Conservation (phyloP, 169 alveolate species). For the Cyclospora cayetanensis region DNA sequence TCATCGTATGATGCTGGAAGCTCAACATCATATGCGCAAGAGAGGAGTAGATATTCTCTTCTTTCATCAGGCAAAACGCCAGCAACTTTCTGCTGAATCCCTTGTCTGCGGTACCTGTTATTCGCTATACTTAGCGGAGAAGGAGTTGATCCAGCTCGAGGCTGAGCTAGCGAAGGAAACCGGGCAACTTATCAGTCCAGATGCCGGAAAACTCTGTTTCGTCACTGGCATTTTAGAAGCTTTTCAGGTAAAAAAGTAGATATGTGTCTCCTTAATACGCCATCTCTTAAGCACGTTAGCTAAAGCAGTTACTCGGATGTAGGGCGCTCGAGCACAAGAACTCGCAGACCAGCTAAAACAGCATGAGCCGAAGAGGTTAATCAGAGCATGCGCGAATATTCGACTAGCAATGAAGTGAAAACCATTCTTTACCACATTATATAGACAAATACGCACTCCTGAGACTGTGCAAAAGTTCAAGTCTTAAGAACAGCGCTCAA, state of each 20-base stretch:
- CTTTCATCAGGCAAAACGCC: constrained; percentile 41
- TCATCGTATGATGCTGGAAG: constrained; percentile 73
- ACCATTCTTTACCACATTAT: no score
- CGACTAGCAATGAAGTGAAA: neutral
- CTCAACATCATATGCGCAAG: constrained; percentile 74
- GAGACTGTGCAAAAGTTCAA: no score
- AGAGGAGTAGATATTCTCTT: constrained; percentile 65
- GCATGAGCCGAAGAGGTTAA: no score
- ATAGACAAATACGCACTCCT: no score
- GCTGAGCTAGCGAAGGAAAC: constrained; percentile 69
- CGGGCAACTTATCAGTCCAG: constrained; percentile 62
- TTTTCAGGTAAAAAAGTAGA: constrained; percentile 57
- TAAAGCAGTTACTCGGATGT: no score
- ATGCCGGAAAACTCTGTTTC: constrained; percentile 43
- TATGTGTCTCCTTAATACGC: no score
- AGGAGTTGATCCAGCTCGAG: constrained; percentile 70
- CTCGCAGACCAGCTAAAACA: no score
- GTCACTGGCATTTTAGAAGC: constrained; percentile 71
- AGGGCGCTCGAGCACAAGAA: no score
- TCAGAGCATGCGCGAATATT: no score
- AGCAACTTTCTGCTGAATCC: constrained; percentile 58
- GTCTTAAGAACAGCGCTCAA: no score
- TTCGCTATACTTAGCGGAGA: constrained; percentile 72
- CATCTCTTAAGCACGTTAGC: no score
- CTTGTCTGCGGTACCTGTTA: constrained; percentile 68